phyloP scores from a whole-genome alignment of 345 rosid species.

The Salix exigua region DNA sequence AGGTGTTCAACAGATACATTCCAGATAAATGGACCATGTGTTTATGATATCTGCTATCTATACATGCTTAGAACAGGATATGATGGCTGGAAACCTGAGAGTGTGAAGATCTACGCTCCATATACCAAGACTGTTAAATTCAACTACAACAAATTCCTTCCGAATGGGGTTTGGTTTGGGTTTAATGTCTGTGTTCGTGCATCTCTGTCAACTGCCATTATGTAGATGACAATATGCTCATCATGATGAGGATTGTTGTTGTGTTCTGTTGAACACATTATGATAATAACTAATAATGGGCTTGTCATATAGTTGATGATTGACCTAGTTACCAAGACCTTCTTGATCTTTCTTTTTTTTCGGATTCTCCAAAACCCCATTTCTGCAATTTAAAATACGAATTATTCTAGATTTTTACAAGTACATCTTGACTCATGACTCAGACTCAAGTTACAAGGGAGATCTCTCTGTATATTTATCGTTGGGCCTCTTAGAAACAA shows the following conservation, averaged over 20 bases:
- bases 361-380: too few species aligned
- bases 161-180: conserved; percentile 55
- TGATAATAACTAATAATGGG: background rate
- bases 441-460: too few species aligned
- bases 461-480: too few species aligned
- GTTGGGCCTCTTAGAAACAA: too few species aligned
- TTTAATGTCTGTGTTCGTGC: conserved; percentile 29
- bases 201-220: background rate
- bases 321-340: too few species aligned
- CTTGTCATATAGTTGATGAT: background rate
- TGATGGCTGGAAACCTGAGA: conserved; percentile 71
- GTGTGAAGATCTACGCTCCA: conserved; percentile 38
- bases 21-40: conserved; percentile 51
- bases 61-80: conserved; percentile 43
- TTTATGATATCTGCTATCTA: conserved; percentile 43
- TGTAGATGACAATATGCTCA: background rate
- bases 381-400: too few species aligned
- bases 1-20: conserved; percentile 66
- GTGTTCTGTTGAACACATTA: background rate
- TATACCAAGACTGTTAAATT: conserved; percentile 40
- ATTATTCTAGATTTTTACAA: too few species aligned
- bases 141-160: conserved; percentile 41
- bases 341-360: too few species aligned
- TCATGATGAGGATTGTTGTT: background rate
- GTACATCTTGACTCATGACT: too few species aligned